These are phyloP conservation scores for Arachnomyces sp. DNA, from an alignment of 2,329 filamentous ascomycete genomes.

Conservation along the genomic window DNA sequence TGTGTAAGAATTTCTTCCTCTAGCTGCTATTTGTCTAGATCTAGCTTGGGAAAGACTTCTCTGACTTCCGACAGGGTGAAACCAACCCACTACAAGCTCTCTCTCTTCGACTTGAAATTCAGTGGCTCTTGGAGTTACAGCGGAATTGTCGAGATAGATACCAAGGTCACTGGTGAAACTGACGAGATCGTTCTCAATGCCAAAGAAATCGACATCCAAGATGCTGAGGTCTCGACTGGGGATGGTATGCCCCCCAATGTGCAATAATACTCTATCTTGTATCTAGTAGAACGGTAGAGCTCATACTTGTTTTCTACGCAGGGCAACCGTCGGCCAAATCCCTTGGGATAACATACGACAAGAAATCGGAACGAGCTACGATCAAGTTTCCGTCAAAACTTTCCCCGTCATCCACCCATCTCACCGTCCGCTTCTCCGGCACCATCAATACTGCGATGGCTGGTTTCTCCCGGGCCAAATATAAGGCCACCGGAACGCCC, in stretches of 20 bases:
- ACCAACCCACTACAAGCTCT: slow-evolving; percentile 77
- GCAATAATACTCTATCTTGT: slow-evolving; percentile 2
- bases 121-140: slow-evolving; percentile 70
- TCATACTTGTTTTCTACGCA: slow-evolving; percentile 6
- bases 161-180: slow-evolving; percentile 61
- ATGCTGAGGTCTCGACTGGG: slow-evolving; percentile 36
- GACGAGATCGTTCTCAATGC: slow-evolving; percentile 77
- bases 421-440: slow-evolving; percentile 68
- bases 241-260: slow-evolving; percentile 22
- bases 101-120: slow-evolving; percentile 68
- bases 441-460: slow-evolving; percentile 85
- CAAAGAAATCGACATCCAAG: slow-evolving; percentile 69
- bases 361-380: slow-evolving; percentile 72
- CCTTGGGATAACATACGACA: slow-evolving; percentile 68
- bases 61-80: slow-evolving; percentile 50
- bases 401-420: slow-evolving; percentile 54
- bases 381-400: slow-evolving; percentile 68
- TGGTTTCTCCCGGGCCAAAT: slow-evolving; percentile 89
- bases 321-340: slow-evolving; percentile 38
- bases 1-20: slow-evolving; percentile 24
- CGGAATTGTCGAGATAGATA: slow-evolving; percentile 73
- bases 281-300: background rate
- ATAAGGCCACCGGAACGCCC: slow-evolving; percentile 68
- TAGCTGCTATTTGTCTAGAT: slow-evolving; percentile 1
- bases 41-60: background rate